Evolutionary conservation across 306 rosid species (phyloP).

Genomic region (Luffa aegyptiaca): DNA sequence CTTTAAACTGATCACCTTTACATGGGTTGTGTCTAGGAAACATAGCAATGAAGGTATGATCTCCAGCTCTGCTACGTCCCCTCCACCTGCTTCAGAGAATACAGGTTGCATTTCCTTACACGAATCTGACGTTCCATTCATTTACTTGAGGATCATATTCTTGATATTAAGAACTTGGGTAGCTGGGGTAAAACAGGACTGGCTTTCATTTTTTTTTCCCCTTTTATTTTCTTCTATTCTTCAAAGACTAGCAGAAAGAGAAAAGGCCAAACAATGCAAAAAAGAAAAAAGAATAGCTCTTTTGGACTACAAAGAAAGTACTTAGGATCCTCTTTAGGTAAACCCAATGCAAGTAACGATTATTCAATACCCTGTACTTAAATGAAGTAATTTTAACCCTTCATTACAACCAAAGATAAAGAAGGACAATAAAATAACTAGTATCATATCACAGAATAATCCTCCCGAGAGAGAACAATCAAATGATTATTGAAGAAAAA

Average conservation of each 20-base stretch:
- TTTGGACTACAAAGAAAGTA: neutral
- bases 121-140: neutral
- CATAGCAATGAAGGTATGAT: slow-evolving; percentile 24
- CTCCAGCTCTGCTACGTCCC: slow-evolving; percentile 15
- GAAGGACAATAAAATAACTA: neutral
- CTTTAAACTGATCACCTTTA: slow-evolving; percentile 9
- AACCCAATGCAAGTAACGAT: neutral
- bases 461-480: neutral
- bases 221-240: neutral
- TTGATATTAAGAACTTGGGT: neutral
- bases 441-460: neutral
- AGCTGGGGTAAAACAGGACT: neutral
- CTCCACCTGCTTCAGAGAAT: slow-evolving; percentile 18
- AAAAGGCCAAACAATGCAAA: neutral
- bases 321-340: neutral
- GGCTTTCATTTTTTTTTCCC: neutral
- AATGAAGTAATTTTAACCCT: neutral
- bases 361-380: neutral
- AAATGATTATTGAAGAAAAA: neutral
- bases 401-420: neutral
- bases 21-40: slow-evolving; percentile 41
- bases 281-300: neutral
- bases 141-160: neutral
- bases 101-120: slow-evolving; percentile 15
- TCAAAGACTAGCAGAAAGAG: neutral